Base-by-base conservation (phyloP, 2,329 filamentous ascomycete genomes). In the Fusarium liriodendri region DNA sequence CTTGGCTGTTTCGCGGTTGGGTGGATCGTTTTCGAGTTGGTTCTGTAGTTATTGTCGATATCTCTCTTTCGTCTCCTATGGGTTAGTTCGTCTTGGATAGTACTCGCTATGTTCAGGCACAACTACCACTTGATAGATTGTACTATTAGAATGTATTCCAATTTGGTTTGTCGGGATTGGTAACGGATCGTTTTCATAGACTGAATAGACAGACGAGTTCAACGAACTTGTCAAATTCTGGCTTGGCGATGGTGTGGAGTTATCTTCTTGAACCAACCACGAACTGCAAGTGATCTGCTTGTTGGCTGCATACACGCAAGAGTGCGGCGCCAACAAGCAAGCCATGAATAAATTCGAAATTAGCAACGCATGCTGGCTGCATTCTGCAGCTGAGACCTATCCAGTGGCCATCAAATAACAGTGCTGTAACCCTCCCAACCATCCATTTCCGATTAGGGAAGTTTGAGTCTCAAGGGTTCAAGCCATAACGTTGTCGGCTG, bases 271-370 rank as follows among this genome's bases (percentile, higher is more conserved):
- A 32, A 52, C 27, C 32, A 69, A 9, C 20, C 29, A 29, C 32
- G 45, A 57, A 40, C 50, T 42, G 37, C 25, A 33, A 20, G 32
- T 16, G 35, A 16, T 62, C 18, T 33, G 20, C 29, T n/a, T 70
- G 32, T 64, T 70, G 67, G 67, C 50, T 74, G 64, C 68, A 65
- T 29, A 22, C 20, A 45, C 22, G 25, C 42, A 62, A 62, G 55
- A 65, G 45, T 54, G 67, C 38, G 29, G 47, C 71, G 32, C 60
- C 32, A 22, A 20, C 42, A 45, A 40, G 37, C 25, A 45, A 66
- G 20, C 27, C 58, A 32, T 60, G 62, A 29, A 14, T 6, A 9
- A 9, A 57, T 38, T n/a, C 57, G 54, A 54, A 40, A 29, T 33
- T 38, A 25, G 50, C 14, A 16, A 40, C 35, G 20, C 18, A 50